Base-by-base conservation (phyloP, 495 filamentous ascomycete genomes). In the Podospora pseudopauciseta region DNA sequence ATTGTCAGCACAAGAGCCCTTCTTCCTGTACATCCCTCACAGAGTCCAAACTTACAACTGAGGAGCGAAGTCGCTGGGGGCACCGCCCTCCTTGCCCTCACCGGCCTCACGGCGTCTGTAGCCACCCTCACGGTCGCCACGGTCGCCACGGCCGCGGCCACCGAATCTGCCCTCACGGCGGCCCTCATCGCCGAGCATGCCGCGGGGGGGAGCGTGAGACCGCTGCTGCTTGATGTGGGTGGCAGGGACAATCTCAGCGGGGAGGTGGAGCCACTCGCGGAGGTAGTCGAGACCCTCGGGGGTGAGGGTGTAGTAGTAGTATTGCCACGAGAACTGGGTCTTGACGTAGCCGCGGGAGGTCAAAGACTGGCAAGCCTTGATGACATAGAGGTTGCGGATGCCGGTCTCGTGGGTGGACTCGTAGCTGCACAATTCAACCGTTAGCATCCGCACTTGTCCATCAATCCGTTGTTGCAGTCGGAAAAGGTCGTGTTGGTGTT, bases 191-290 rank as follows among this genome's bases (percentile, higher is more conserved):
- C 94, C 93, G 86, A 97, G 88, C 95, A 99, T 97, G 75, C 95
- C 95, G 76, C 94, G 93, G 73, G 95, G 95, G 77, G 96, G 96
- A 81, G 93, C 93, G 82, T 99, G 94, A 73, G 92, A 95, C 83
- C 96, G 93, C 87, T 97, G 93, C 86, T 97, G 93, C 91, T 99
- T 99, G 87, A 99, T 97, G 89, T 99, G 95, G 78, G 95, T 99
- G 73, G 95, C 92, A 67, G 95, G 95, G 74, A 99, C 95, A 80
- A 99, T 97, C 88, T 99, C 95, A 78, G 96, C 95, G 80, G 95
- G 95, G 75, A 98, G 90, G 87, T 99, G 95, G 73, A 98, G 94
- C 95, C 95, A 99, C 87, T 99, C 95, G 75, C 95, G 96, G 80
- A 99, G 93, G 89, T 98, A 99, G 88, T 97, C 94, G 79, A 99